A percentile compares a stretch with the other conserved stretches of the same genome.
Evolutionary conservation across 139 green algal species (phyloP).

Genomic region (Volvox reticuliferus): DNA sequence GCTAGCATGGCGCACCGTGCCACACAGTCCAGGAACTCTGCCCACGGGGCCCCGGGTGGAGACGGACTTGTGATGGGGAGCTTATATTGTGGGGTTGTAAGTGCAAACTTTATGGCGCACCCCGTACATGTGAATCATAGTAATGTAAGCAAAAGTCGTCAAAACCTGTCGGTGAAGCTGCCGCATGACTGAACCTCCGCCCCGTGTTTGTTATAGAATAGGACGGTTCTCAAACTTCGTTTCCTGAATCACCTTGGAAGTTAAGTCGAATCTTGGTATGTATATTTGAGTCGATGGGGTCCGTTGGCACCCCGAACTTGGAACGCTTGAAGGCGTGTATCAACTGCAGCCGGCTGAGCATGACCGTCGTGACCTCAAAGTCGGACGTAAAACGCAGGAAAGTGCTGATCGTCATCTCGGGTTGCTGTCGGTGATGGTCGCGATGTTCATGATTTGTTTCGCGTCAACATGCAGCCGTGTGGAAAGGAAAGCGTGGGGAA

Average conservation of each 20-base stretch:
- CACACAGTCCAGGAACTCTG: slow-evolving; percentile 47
- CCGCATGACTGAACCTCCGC: too few species aligned
- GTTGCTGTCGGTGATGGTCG: not conserved
- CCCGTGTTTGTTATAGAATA: too few species aligned
- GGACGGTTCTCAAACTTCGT: too few species aligned
- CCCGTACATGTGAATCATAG: too few species aligned
- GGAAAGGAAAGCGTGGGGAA: too few species aligned
- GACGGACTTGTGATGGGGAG: too few species aligned
- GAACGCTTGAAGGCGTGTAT: slow-evolving; percentile 47
- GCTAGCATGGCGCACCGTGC: slow-evolving; percentile 45
- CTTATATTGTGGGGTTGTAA: too few species aligned
- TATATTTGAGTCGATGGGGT: slow-evolving; percentile 35
- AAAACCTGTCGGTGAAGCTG: too few species aligned
- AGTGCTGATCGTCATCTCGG: slow-evolving; percentile 31
- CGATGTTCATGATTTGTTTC: too few species aligned
- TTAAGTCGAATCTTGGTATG: slow-evolving; percentile 34
- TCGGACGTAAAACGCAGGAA: slow-evolving; percentile 50
- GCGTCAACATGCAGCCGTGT: too few species aligned
- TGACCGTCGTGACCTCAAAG: slow-evolving; percentile 48
- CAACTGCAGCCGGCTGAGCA: slow-evolving; percentile 49
- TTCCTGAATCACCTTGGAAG: slow-evolving; percentile 23
- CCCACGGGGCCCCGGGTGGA: not conserved
- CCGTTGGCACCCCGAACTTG: slow-evolving; percentile 18
- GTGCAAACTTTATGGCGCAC: too few species aligned
- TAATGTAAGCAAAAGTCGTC: too few species aligned